Percentiles rank a stretch among this genome's conserved stretches.
These are phyloP conservation scores for Stropharia rugosoannulata DNA, from an alignment of 768 basidiomycete species.

Conservation along the genomic window DNA sequence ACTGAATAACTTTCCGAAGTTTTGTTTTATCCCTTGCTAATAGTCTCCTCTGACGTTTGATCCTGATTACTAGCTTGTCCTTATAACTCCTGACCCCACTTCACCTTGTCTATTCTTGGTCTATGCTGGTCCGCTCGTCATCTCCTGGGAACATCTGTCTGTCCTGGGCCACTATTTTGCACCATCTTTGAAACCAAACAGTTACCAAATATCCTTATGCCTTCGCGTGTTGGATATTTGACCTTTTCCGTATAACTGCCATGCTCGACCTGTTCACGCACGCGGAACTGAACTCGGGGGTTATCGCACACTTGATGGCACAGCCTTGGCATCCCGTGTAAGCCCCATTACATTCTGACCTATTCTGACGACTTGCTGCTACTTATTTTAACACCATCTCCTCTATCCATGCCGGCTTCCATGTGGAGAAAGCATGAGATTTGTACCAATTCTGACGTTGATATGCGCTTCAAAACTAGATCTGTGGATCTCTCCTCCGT, in stretches of 20 bases:
- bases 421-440: slow-evolving; percentile 18
- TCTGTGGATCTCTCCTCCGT: slow-evolving; percentile 18
- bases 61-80: slow-evolving; percentile 8
- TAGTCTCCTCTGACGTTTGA: slow-evolving; percentile 12
- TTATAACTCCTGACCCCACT: slow-evolving; percentile 14
- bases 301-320: slow-evolving; percentile 14
- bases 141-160: slow-evolving; percentile 17
- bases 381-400: slow-evolving; percentile 13
- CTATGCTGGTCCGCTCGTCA: not conserved
- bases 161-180: slow-evolving; percentile 11
- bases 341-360: slow-evolving; percentile 13
- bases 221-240: slow-evolving; percentile 16
- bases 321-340: slow-evolving; percentile 16
- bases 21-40: slow-evolving; percentile 8
- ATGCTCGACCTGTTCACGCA: slow-evolving; percentile 4
- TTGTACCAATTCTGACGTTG: slow-evolving; percentile 2
- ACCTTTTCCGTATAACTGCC: slow-evolving; percentile 13
- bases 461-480: slow-evolving; percentile 1
- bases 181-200: slow-evolving; percentile 10
- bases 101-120: not conserved
- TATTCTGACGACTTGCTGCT: not conserved
- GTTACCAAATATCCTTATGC: not conserved
- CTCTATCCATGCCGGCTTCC: slow-evolving; percentile 16
- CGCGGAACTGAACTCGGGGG: slow-evolving; percentile 14
- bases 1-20: slow-evolving; percentile 21